phyloP scores from a whole-genome alignment of 202 grass and related monocot genomes.

The Digitaria exilis region DNA sequence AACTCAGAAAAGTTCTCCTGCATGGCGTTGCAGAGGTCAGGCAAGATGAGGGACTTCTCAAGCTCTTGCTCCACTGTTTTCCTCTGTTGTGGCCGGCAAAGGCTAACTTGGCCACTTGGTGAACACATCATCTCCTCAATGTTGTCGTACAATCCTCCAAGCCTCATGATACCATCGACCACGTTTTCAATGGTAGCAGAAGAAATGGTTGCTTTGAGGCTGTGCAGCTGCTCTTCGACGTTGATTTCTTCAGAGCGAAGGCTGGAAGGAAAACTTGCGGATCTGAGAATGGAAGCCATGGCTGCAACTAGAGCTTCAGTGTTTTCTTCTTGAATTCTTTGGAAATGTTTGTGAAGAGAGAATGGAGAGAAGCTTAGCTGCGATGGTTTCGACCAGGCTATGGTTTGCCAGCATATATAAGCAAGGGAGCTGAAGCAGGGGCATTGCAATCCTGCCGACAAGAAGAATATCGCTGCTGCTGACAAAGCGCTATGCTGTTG shows the following conservation, averaged over 20 bases:
- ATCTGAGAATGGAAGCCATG: slow-evolving; percentile 65
- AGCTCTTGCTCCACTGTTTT: slow-evolving; percentile 57
- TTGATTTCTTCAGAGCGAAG: slow-evolving; percentile 36
- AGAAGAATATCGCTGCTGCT: slow-evolving; percentile 22
- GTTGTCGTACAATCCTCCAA: slow-evolving; percentile 39
- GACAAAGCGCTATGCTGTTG: slow-evolving; percentile 9
- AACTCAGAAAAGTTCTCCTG: slow-evolving; percentile 49
- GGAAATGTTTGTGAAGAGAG: background rate
- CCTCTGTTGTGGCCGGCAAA: slow-evolving; percentile 42
- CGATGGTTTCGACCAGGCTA: slow-evolving; percentile 10
- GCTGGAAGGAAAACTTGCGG: slow-evolving; percentile 48
- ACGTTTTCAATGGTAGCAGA: slow-evolving; percentile 34
- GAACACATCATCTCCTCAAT: slow-evolving; percentile 52
- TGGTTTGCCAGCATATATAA: slow-evolving; percentile 24
- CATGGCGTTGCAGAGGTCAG: slow-evolving; percentile 48
- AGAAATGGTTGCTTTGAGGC: slow-evolving; percentile 39
- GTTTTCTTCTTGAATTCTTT: background rate
- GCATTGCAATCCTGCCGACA: slow-evolving; percentile 7
- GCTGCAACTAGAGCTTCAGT: background rate
- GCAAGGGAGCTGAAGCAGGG: background rate
- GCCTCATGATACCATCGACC: slow-evolving; percentile 40
- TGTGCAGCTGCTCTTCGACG: slow-evolving; percentile 50
- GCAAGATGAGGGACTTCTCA: slow-evolving; percentile 41
- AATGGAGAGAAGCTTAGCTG: background rate
- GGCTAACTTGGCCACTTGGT: slow-evolving; percentile 40